phyloP scores from a whole-genome alignment of 192 early-diverging fungal species.

The Paraglomus brasilianum region DNA sequence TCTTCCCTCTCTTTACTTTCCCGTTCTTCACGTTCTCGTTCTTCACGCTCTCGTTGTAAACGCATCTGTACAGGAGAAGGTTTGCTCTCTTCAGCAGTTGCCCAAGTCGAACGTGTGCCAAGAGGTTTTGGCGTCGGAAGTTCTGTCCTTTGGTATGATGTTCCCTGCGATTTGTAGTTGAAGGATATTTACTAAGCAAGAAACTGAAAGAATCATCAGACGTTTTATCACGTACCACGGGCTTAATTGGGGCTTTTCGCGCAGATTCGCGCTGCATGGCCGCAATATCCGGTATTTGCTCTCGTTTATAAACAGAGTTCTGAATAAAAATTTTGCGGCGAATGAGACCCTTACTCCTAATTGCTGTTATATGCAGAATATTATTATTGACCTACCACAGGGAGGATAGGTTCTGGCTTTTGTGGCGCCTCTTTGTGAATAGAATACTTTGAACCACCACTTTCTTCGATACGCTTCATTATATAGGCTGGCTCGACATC shows the following conservation, averaged over 20 bases:
- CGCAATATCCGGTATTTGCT: conserved; percentile 57
- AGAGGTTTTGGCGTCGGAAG: conserved; percentile 38
- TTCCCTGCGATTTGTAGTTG: conserved; percentile 28
- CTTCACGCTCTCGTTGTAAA: conserved; percentile 36
- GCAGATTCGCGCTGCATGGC: conserved; percentile 49
- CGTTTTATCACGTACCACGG: conserved; percentile 32
- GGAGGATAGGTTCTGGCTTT: conserved; percentile 39
- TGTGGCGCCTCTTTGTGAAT: conserved; percentile 48
- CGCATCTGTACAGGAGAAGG: conserved; percentile 32
- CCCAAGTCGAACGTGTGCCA: conserved; percentile 31
- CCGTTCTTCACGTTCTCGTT: conserved; percentile 33
- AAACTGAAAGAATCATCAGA: not conserved
- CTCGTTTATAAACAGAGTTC: conserved; percentile 59
- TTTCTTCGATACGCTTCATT: conserved; percentile 80
- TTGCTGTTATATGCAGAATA: too few relatives aligned
- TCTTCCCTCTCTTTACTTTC: conserved; percentile 33
- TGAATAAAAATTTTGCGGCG: conserved; percentile 26
- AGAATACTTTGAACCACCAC: conserved; percentile 90
- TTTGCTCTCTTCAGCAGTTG: conserved; percentile 23
- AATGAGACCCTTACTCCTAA: too few relatives aligned
- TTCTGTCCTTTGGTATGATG: conserved; percentile 41
- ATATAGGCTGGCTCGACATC: conserved; percentile 84
- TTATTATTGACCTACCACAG: conserved; percentile 41
- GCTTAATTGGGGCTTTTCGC: conserved; percentile 41
- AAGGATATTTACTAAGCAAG: too few relatives aligned